Base-by-base conservation (phyloP, 2,329 filamentous ascomycete genomes). In the Fusarium phyllophilum region DNA sequence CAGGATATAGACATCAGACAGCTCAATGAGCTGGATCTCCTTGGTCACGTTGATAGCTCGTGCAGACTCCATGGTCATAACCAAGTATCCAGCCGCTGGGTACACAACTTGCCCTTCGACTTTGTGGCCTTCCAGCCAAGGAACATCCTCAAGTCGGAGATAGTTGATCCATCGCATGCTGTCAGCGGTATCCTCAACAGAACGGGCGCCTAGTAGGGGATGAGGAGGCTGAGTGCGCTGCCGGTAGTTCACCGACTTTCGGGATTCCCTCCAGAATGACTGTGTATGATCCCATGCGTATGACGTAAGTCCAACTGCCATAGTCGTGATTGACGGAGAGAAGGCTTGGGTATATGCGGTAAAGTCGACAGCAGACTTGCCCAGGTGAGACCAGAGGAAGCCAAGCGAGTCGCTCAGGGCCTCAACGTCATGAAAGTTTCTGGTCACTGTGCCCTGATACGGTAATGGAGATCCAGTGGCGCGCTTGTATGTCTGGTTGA, bases 51-150 rank as follows among this genome's bases (percentile, higher is more conserved):
- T 34, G 11, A 54, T 66, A 22, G 72, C 62, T 3, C 67, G 63
- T 3, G 66, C 69, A 8, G 76, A 52, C 39, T 85, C 83, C 3
- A 83, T 69, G 3, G 79, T 82, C 79, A 84, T 83, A 7, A 77
- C 74, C 1, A 84, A 39, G 55, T 83, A 85, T 0, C 76, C 82
- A 13, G 84, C 79, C 1, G 73, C 80, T 0, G 85, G 85, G 38
- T 85, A 85, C 1, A 87, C 74, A 18, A 80, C 73, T 20, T 83
- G 73, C 0, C 78, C 76, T 22, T 82, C 78, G 22, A 79, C 24
- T 11, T 70, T 62, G 36, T 87, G 85, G 10, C 84, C 81, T 1
- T 70, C 44, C 3, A 86, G 70, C 86, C 85, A 87, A 1, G 78
- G 72, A 3, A 81, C 62, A 33, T 82, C 78, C 2, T 61, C 51